Evolutionary conservation across 768 basidiomycete species (phyloP).

Genomic region (Suillus hirtellus): DNA sequence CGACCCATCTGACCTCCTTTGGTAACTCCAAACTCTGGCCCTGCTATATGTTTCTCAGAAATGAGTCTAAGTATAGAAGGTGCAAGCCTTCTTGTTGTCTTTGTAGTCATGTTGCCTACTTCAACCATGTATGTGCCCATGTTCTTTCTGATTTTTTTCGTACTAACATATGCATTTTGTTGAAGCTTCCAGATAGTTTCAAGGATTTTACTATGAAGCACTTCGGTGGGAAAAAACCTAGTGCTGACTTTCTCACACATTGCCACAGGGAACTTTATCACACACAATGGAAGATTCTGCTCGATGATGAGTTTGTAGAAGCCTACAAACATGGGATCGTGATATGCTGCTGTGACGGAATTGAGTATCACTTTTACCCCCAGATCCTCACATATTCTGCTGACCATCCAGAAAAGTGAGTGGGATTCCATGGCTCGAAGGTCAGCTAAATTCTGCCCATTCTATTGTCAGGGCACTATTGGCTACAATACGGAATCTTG

Average conservation of each 20-base stretch:
- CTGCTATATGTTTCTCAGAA: slow-evolving; percentile 24
- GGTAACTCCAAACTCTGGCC: slow-evolving; percentile 30
- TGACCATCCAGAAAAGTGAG: slow-evolving; percentile 38
- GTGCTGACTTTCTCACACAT: slow-evolving; percentile 1
- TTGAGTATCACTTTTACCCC: slow-evolving; percentile 19
- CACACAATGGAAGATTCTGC: too few relatives aligned
- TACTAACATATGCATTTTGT: background rate
- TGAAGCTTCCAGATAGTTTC: slow-evolving; percentile 19
- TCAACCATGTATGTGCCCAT: slow-evolving; percentile 10
- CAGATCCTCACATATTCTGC: slow-evolving; percentile 32
- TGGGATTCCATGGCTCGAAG: background rate
- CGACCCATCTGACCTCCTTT: slow-evolving; percentile 33
- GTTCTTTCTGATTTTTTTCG: background rate
- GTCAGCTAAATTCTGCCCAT: background rate
- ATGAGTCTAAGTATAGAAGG: slow-evolving; percentile 23
- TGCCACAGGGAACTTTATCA: too few relatives aligned
- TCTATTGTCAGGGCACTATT: slow-evolving; percentile 20
- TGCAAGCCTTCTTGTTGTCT: slow-evolving; percentile 18
- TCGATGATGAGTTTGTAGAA: too few relatives aligned
- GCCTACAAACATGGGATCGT: slow-evolving; percentile 11
- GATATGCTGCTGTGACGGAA: slow-evolving; percentile 14
- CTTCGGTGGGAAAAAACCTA: slow-evolving; percentile 3
- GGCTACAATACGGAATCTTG: slow-evolving; percentile 24
- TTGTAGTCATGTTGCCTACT: slow-evolving; percentile 16
- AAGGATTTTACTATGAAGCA: slow-evolving; percentile 16